Conservation (phyloP, 1,284 basidiomycete genomes). For the Naganishia albida region DNA sequence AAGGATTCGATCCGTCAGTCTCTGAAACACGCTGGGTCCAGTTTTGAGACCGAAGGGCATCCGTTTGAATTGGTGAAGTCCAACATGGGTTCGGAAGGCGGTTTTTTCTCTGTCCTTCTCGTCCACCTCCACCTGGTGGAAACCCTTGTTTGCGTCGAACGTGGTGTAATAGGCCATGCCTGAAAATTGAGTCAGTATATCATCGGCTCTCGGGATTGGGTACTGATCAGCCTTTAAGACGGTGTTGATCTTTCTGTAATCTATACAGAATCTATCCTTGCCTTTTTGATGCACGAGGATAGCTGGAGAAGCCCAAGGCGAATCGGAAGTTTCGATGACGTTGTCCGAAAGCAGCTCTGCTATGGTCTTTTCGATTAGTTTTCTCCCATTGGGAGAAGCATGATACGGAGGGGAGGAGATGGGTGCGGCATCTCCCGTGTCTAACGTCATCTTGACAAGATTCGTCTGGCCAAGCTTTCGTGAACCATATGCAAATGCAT, state of each 20-base stretch:
- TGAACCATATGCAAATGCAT: conserved; percentile 15
- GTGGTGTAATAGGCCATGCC: conserved; percentile 51
- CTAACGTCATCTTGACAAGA: conserved; percentile 19
- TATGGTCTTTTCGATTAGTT: conserved; percentile 52
- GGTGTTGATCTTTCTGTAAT: conserved; percentile 51
- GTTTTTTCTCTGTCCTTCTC: conserved; percentile 49
- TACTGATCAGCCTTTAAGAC: conserved; percentile 50
- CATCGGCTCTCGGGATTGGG: conserved; percentile 53
- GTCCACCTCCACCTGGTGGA: conserved; percentile 53
- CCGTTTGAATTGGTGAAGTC: conserved; percentile 54
- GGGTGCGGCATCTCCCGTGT: conserved; percentile 35
- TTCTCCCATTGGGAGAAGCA: conserved; percentile 47
- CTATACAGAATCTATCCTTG: conserved; percentile 46
- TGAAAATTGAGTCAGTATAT: conserved; percentile 52
- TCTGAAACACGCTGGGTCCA: conserved; percentile 55
- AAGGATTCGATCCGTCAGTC: conserved; percentile 54
- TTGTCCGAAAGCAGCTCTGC: conserved; percentile 45
- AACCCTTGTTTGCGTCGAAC: conserved; percentile 55
- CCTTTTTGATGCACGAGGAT: conserved; percentile 49
- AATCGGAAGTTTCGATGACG: conserved; percentile 49
- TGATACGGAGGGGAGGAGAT: conserved; percentile 43
- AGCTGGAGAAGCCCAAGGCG: conserved; percentile 50
- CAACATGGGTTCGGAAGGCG: conserved; percentile 55
- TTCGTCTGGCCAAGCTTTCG: conserved; percentile 19
- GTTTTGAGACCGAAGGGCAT: conserved; percentile 58